phyloP scores from a whole-genome alignment of 805 yeast species.

The Cyberlindnera euphorbiae region DNA sequence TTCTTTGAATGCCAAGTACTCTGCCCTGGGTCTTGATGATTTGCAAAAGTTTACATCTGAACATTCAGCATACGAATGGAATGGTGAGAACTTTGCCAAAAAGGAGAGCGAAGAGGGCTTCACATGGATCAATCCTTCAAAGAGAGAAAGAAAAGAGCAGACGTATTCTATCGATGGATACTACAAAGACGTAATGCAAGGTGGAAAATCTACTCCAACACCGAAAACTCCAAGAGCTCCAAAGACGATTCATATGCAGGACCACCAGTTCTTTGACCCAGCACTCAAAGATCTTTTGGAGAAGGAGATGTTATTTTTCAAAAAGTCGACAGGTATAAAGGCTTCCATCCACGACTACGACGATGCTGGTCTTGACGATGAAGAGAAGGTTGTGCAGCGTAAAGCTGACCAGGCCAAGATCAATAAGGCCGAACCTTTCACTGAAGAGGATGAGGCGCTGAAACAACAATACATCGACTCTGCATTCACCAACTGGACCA shows the following conservation, averaged over 20 bases:
- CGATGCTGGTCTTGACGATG: constrained; percentile 28
- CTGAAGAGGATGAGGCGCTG: constrained; percentile 53
- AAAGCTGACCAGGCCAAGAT: constrained; percentile 48
- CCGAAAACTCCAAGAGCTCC: constrained; percentile 53
- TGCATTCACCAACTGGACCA: constrained; percentile 66
- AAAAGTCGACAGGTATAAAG: constrained; percentile 52
- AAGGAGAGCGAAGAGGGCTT: constrained; percentile 36
- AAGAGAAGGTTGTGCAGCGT: constrained; percentile 14
- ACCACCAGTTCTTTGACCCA: constrained; percentile 68
- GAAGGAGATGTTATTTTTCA: constrained; percentile 61
- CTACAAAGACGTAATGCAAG: constrained; percentile 60
- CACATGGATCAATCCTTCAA: constrained; percentile 70
- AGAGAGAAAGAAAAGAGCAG: constrained; percentile 73
- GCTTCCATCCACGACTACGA: constrained; percentile 58
- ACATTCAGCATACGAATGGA: constrained; percentile 93
- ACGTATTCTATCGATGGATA: constrained; percentile 74
- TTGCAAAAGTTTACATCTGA: constrained; percentile 87
- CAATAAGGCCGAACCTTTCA: constrained; percentile 51
- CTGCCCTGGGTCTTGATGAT: constrained; percentile 86
- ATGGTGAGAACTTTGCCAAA: constrained; percentile 65
- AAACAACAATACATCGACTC: constrained; percentile 50
- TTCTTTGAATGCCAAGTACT: constrained; percentile 73
- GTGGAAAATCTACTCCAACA: constrained; percentile 34
- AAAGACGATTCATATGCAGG: constrained; percentile 57
- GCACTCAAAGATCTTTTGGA: constrained; percentile 49